Evolutionary conservation across 441 rosid species (phyloP).

Genomic region (Adansonia grandidieri): DNA sequence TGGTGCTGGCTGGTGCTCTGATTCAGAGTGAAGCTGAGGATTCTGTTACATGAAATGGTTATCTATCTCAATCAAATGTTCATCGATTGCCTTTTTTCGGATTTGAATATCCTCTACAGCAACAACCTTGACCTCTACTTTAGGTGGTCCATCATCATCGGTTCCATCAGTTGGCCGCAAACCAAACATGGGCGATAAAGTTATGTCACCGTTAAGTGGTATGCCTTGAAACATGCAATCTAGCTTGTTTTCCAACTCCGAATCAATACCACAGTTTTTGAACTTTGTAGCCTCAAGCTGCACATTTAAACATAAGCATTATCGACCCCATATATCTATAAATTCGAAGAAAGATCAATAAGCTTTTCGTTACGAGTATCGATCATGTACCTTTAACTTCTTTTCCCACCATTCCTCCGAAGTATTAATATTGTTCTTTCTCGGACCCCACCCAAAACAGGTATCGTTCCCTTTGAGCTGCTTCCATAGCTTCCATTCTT

Average conservation of each 20-base stretch:
- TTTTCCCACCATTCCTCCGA: slow-evolving; percentile 26
- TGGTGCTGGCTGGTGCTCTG: slow-evolving; percentile 4
- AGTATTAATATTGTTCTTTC: slow-evolving; percentile 20
- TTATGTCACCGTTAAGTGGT: not conserved
- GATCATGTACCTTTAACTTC: slow-evolving; percentile 19
- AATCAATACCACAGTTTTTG: slow-evolving; percentile 17
- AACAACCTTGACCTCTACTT: not conserved
- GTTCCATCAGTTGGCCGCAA: slow-evolving; percentile 6
- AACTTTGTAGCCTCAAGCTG: slow-evolving; percentile 22
- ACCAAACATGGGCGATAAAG: not conserved
- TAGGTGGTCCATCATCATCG: slow-evolving; percentile 22
- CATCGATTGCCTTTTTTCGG: slow-evolving; percentile 6
- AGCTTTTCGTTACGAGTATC: not conserved
- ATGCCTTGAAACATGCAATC: slow-evolving; percentile 20
- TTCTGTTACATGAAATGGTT: slow-evolving; percentile 23
- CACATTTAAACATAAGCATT: not conserved
- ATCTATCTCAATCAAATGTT: slow-evolving; percentile 15
- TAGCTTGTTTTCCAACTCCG: slow-evolving; percentile 15
- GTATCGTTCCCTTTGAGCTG: slow-evolving; percentile 22
- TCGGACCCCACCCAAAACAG: slow-evolving; percentile 16
- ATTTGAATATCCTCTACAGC: slow-evolving; percentile 10
- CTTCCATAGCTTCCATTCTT: slow-evolving; percentile 27
- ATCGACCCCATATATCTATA: not conserved
- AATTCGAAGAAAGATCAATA: not conserved
- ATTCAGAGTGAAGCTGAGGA: slow-evolving; percentile 19